These are phyloP conservation scores for Penicillium paneum DNA, from an alignment of 2,329 filamentous ascomycete genomes.

Conservation along the genomic window DNA sequence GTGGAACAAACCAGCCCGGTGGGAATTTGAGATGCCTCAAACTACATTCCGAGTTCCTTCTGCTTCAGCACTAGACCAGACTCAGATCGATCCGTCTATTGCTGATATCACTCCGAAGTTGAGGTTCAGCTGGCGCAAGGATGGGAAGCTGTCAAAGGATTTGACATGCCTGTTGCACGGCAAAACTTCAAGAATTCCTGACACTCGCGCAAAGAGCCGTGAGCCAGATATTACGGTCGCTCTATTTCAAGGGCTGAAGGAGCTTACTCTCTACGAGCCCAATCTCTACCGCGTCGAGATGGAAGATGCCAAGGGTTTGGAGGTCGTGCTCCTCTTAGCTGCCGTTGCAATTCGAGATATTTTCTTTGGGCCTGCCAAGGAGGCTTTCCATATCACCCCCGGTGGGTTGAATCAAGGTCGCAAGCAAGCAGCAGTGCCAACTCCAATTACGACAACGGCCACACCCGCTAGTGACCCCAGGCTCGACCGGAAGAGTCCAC, in stretches of 20 bases:
- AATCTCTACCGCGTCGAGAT: conserved; percentile 88
- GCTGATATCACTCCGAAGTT: conserved; percentile 65
- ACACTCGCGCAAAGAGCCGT: conserved; percentile 71
- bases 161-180: conserved; percentile 86
- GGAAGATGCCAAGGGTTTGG: conserved; percentile 89
- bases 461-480: not conserved
- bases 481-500: not conserved
- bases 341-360: conserved; percentile 61
- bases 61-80: conserved; percentile 71
- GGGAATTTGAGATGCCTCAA: conserved; percentile 91
- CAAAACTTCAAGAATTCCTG: conserved; percentile 60
- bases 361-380: conserved; percentile 62
- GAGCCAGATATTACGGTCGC: conserved; percentile 96
- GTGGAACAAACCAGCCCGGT: conserved; percentile 76
- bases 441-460: not conserved
- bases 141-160: conserved; percentile 80
- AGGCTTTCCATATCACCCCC: conserved; percentile 69
- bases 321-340: conserved; percentile 68
- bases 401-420: conserved; percentile 3
- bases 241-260: conserved; percentile 71
- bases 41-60: conserved; percentile 80
- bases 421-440: not conserved
- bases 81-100: conserved; percentile 58
- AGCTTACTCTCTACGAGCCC: conserved; percentile 87
- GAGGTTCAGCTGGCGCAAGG: conserved; percentile 83